phyloP scores from a whole-genome alignment of 2,329 filamentous ascomycete genomes.

The Claviceps sp. region DNA sequence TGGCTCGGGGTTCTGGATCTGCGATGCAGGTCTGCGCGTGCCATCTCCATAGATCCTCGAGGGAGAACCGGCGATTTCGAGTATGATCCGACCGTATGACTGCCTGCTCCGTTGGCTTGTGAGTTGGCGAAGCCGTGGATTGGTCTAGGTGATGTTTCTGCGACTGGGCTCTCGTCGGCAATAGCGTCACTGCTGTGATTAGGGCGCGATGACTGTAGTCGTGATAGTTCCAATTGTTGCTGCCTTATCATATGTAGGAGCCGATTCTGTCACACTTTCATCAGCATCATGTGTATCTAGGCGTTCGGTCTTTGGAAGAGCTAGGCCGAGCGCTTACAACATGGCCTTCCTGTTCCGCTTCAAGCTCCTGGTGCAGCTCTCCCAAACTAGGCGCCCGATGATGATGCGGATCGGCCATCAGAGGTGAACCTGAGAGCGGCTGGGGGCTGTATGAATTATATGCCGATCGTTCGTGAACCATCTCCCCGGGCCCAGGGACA shows the following conservation, averaged over 20 bases:
- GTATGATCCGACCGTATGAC: slow-evolving; percentile 25
- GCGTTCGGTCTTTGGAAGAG: neutral
- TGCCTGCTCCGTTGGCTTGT: slow-evolving; percentile 13
- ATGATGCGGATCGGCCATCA: slow-evolving; percentile 43
- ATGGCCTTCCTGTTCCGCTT: slow-evolving; percentile 67
- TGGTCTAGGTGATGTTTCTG: slow-evolving; percentile 29
- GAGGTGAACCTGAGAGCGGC: slow-evolving; percentile 33
- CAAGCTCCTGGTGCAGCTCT: slow-evolving; percentile 65
- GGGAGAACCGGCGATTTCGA: slow-evolving; percentile 37
- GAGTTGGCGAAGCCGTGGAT: slow-evolving; percentile 24
- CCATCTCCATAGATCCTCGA: slow-evolving; percentile 46
- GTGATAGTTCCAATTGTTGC: slow-evolving; percentile 57
- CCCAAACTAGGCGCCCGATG: slow-evolving; percentile 58
- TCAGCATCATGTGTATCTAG: slow-evolving; percentile 5
- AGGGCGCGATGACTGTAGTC: slow-evolving; percentile 36
- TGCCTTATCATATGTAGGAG: slow-evolving; percentile 64
- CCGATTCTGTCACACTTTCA: slow-evolving; percentile 43
- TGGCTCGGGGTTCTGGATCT: slow-evolving; percentile 47
- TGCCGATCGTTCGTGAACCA: slow-evolving; percentile 34
- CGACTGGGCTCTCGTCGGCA: slow-evolving; percentile 36
- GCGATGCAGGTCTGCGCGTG: slow-evolving; percentile 40
- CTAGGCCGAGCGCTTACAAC: slow-evolving; percentile 38
- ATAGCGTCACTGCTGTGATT: slow-evolving; percentile 24
- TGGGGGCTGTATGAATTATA: slow-evolving; percentile 27
- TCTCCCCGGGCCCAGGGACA: slow-evolving; percentile 54